Percentiles rank a stretch among this genome's conserved stretches.
Conservation (phyloP, 2,329 filamentous ascomycete genomes). For the Thyridium curvatum region DNA sequence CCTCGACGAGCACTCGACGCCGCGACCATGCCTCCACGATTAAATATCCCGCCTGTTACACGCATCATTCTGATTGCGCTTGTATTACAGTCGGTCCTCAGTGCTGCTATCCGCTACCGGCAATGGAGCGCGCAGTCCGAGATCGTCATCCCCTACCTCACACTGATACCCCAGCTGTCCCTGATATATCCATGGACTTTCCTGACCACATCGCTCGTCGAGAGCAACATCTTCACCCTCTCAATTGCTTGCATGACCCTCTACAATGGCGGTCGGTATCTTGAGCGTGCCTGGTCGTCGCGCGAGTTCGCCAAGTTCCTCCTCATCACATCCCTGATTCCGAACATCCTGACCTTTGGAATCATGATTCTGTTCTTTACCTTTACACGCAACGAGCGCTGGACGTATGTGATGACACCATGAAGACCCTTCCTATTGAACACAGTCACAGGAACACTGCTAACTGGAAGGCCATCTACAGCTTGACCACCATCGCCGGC, state of each 20-base stretch:
- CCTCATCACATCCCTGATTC: slow-evolving; percentile 67
- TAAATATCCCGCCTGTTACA: slow-evolving; percentile 91
- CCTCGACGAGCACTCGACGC: slow-evolving; percentile 5
- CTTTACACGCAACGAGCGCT: slow-evolving; percentile 58
- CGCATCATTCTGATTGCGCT: slow-evolving; percentile 72
- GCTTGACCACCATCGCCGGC: slow-evolving; percentile 76
- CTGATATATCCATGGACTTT: slow-evolving; percentile 92
- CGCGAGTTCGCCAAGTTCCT: slow-evolving; percentile 89
- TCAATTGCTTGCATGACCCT: slow-evolving; percentile 70
- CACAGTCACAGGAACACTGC: background rate
- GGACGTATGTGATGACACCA: slow-evolving; percentile 46
- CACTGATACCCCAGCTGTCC: slow-evolving; percentile 76
- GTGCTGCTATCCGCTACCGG: slow-evolving; percentile 69
- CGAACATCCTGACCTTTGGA: slow-evolving; percentile 70
- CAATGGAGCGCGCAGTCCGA: slow-evolving; percentile 58
- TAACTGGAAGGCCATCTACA: slow-evolving; percentile 24
- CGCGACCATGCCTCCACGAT: slow-evolving; percentile 64
- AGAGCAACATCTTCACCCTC: slow-evolving; percentile 87
- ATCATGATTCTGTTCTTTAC: slow-evolving; percentile 64
- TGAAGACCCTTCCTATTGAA: background rate
- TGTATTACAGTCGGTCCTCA: slow-evolving; percentile 72
- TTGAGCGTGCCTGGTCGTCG: slow-evolving; percentile 93
- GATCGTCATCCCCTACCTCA: slow-evolving; percentile 78
- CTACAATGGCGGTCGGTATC: slow-evolving; percentile 88
- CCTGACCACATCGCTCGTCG: slow-evolving; percentile 77